Percentiles rank a stretch among this genome's conserved stretches.
These are phyloP conservation scores for Vanrija sp. DNA, from an alignment of 1,284 basidiomycete species.

Conservation along the genomic window DNA sequence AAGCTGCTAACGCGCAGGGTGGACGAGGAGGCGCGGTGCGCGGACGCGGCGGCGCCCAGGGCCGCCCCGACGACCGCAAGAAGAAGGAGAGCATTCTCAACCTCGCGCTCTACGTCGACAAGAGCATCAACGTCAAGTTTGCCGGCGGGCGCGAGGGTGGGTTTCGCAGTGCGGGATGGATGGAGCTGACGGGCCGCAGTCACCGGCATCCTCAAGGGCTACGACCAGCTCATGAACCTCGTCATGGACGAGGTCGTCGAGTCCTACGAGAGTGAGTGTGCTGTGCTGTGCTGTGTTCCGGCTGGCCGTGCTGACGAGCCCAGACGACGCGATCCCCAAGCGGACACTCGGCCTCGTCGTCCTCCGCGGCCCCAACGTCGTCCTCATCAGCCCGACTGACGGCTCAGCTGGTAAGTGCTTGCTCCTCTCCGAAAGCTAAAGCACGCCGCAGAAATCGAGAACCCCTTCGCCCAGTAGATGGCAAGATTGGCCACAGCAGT, in stretches of 20 bases:
- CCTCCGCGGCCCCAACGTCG: slow-evolving; percentile 85
- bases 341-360: slow-evolving; percentile 79
- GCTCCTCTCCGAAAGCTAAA: background rate
- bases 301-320: slow-evolving; percentile 27
- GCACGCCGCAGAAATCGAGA: slow-evolving; percentile 43
- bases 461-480: slow-evolving; percentile 34
- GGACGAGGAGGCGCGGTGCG: slow-evolving; percentile 22
- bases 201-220: slow-evolving; percentile 87
- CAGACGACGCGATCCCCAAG: slow-evolving; percentile 61
- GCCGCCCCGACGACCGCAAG: slow-evolving; percentile 62
- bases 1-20: slow-evolving; percentile 5
- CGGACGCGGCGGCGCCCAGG: slow-evolving; percentile 31
- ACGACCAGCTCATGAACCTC: slow-evolving; percentile 93
- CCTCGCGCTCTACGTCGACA: slow-evolving; percentile 88
- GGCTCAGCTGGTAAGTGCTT: slow-evolving; percentile 62
- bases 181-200: slow-evolving; percentile 55
- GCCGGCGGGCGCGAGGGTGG: slow-evolving; percentile 91
- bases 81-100: slow-evolving; percentile 95
- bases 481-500: too few species aligned
- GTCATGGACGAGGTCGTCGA: slow-evolving; percentile 55
- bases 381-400: slow-evolving; percentile 85
- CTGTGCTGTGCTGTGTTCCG: too few species aligned
- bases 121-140: slow-evolving; percentile 91
- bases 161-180: slow-evolving; percentile 18
- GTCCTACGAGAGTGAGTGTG: slow-evolving; percentile 47